These are phyloP conservation scores for Linum tenue DNA, from an alignment of 345 rosid species.

Conservation along the genomic window DNA sequence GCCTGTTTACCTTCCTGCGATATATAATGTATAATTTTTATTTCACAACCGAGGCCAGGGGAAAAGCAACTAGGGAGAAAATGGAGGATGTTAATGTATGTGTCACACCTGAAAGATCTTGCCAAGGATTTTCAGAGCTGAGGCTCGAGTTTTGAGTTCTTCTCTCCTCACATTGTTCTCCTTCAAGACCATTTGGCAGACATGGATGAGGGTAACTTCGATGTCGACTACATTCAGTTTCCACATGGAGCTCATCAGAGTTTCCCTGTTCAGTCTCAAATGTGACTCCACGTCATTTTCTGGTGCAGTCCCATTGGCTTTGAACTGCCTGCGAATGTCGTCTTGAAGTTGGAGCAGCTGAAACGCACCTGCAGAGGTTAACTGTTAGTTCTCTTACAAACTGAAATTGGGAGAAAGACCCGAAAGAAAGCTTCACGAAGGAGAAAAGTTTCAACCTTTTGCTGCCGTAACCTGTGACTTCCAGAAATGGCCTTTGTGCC, in stretches of 20 bases:
- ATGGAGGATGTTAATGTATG: too few relatives aligned
- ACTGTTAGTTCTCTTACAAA: not conserved
- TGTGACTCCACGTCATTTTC: conserved; percentile 67
- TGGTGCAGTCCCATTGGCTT: conserved; percentile 45
- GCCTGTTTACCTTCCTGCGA: conserved; percentile 48
- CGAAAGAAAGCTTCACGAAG: not conserved
- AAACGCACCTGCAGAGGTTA: conserved; percentile 51
- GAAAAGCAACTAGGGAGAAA: not conserved
- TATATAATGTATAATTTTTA: not conserved
- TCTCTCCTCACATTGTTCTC: conserved; percentile 60
- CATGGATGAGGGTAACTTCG: conserved; percentile 69
- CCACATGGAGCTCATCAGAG: conserved; percentile 73
- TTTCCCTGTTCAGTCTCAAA: conserved; percentile 58
- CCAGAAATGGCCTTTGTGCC: conserved; percentile 65
- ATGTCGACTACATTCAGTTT: conserved; percentile 86
- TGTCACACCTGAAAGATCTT: conserved; percentile 66
- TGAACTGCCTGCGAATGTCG: conserved; percentile 49
- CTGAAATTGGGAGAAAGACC: not conserved
- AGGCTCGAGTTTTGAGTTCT: conserved; percentile 62
- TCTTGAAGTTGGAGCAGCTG: conserved; percentile 93
- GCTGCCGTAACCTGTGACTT: conserved; percentile 71
- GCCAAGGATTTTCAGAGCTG: conserved; percentile 69
- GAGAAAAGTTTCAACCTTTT: conserved; percentile 30
- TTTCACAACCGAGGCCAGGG: not conserved
- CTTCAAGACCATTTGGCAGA: conserved; percentile 72